phyloP scores from a whole-genome alignment of 257 asterid genomes.

The Echites panduratus region DNA sequence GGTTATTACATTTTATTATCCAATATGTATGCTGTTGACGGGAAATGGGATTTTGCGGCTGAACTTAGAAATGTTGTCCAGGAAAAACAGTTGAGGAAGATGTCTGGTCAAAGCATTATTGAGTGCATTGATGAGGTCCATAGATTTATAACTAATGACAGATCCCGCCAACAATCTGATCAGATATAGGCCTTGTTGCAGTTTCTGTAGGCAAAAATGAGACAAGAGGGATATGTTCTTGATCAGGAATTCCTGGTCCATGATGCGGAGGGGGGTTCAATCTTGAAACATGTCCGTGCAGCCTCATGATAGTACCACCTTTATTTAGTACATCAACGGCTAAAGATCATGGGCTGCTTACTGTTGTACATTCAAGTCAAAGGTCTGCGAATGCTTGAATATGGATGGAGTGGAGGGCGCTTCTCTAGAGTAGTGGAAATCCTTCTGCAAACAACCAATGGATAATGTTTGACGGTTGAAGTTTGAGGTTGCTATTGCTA shows the following conservation, averaged over 20 bases:
- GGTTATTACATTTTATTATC: constrained; percentile 58
- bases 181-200: constrained; percentile 22
- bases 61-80: constrained; percentile 40
- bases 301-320: neutral
- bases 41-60: constrained; percentile 57
- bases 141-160: constrained; percentile 32
- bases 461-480: neutral
- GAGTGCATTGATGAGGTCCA: constrained; percentile 32
- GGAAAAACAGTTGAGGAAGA: constrained; percentile 42
- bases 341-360: neutral
- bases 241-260: constrained; percentile 15
- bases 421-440: neutral
- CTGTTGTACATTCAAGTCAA: neutral
- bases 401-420: neutral
- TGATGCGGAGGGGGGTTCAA: constrained; percentile 1
- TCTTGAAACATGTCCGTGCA: neutral
- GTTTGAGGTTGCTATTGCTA: neutral
- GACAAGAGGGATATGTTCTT: constrained; percentile 19
- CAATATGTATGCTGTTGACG: constrained; percentile 51
- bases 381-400: neutral
- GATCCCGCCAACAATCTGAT: constrained; percentile 23
- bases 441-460: neutral
- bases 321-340: neutral
- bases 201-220: constrained; percentile 27
- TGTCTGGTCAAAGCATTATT: constrained; percentile 39